Percentiles rank a stretch among this genome's conserved stretches.
Evolutionary conservation across 805 yeast genomes (phyloP).

Genomic region (Ogataea degrootiae): DNA sequence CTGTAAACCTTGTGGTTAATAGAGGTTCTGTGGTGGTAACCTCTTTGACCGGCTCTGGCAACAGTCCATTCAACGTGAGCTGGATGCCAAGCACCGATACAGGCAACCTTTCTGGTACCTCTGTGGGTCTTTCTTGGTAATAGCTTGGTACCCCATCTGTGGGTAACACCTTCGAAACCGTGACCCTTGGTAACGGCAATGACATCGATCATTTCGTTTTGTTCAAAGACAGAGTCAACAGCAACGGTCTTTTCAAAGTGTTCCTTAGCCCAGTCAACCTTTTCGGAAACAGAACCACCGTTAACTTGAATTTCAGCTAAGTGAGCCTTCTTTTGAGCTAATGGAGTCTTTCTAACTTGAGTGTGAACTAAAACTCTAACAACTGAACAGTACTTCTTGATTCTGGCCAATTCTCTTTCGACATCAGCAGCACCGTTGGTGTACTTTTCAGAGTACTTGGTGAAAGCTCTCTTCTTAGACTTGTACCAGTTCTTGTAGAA

Average conservation of each 20-base stretch:
- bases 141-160: constrained; percentile 99
- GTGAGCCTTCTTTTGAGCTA: constrained; percentile 99
- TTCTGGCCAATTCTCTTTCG: constrained; percentile 97
- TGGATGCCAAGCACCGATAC: constrained; percentile 99
- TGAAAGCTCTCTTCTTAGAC: constrained; percentile 99
- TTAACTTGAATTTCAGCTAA: constrained; percentile 98
- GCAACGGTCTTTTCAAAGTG: constrained; percentile 99
- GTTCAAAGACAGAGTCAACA: constrained; percentile 94
- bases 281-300: constrained; percentile 98
- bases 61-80: constrained; percentile 99
- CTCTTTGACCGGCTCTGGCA: constrained; percentile 99
- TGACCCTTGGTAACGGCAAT: constrained; percentile 99
- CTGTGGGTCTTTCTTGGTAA: constrained; percentile 99
- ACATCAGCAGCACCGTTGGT: constrained; percentile 83
- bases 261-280: constrained; percentile 97
- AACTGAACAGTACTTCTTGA: constrained; percentile 95
- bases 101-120: constrained; percentile 99
- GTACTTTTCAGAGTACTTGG: constrained; percentile 99
- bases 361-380: constrained; percentile 99
- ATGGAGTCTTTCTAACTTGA: constrained; percentile 98
- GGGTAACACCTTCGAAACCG: constrained; percentile 99
- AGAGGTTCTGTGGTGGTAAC: constrained; percentile 99
- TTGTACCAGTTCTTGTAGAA: constrained; percentile 99
- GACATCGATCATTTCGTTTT: constrained; percentile 97
- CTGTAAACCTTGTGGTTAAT: constrained; percentile 99